A percentile compares a stretch with the other conserved stretches of the same genome.
Conservation (phyloP, 1,284 basidiomycete genomes). For the Ceratobasidium papillatum region DNA sequence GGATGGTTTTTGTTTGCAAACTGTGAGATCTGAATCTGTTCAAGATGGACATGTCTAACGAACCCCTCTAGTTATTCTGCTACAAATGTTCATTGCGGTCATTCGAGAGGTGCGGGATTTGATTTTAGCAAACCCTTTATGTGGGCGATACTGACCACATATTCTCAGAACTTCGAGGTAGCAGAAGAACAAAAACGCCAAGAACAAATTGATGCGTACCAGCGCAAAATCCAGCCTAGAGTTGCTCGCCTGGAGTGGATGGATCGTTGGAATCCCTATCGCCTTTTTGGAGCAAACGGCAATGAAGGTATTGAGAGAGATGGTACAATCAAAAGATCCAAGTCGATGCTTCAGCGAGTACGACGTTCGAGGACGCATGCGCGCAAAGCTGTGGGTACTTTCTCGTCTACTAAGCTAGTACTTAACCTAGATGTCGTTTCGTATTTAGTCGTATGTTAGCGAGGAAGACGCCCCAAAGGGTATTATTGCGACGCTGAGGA, state of each 20-base stretch:
- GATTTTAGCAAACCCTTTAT: background rate
- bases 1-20: conserved; percentile 94
- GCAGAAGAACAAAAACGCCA: conserved; percentile 91
- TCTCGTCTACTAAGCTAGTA: background rate
- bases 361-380: conserved; percentile 37
- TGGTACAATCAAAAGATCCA: conserved; percentile 5
- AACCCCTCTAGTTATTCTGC: conserved; percentile 76
- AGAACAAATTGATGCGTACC: conserved; percentile 74
- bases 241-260: conserved; percentile 69
- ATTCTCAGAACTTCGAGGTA: conserved; percentile 80
- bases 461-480: conserved; percentile 41
- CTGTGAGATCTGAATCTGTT: conserved; percentile 63
- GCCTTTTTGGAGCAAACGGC: conserved; percentile 78
- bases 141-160: background rate
- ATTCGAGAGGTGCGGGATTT: conserved; percentile 78
- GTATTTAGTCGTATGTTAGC: conserved; percentile 43
- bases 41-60: conserved; percentile 8
- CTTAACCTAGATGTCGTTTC: conserved; percentile 33
- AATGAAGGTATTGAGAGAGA: conserved; percentile 69
- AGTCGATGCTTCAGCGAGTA: conserved; percentile 33
- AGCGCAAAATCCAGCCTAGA: conserved; percentile 55
- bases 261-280: conserved; percentile 86
- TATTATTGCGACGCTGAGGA: conserved; percentile 47
- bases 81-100: conserved; percentile 98
- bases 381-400: conserved; percentile 26